phyloP scores from a whole-genome alignment of 805 yeast genomes.

The Teunomyces gatunensis region DNA sequence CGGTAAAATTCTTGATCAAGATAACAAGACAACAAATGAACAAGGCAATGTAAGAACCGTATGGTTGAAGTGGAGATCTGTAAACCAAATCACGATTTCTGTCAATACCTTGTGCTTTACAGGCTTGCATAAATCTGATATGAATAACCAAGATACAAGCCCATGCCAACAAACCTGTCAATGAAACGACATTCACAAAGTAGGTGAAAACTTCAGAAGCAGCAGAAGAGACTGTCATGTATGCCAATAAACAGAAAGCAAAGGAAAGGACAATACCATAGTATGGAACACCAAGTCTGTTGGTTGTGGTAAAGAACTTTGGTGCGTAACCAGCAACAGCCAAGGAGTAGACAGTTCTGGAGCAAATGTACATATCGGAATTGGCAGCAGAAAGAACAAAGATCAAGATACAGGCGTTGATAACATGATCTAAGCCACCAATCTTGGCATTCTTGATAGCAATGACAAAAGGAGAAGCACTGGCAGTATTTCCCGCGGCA shows the following conservation, averaged over 20 bases:
- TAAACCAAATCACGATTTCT: constrained; percentile 52
- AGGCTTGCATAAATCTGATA: constrained; percentile 62
- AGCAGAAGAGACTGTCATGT: constrained; percentile 60
- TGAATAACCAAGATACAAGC: constrained; percentile 66
- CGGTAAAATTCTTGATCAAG: constrained; percentile 69
- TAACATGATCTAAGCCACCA: constrained; percentile 64
- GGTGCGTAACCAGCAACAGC: constrained; percentile 78
- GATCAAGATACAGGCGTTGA: constrained; percentile 74
- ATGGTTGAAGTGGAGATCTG: constrained; percentile 68
- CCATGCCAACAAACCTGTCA: constrained; percentile 76
- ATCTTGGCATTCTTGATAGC: constrained; percentile 71
- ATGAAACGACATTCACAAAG: constrained; percentile 74
- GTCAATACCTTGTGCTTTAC: constrained; percentile 63
- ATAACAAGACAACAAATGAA: constrained; percentile 52
- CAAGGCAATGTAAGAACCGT: constrained; percentile 60
- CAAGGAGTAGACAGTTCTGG: constrained; percentile 71
- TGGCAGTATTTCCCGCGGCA: constrained; percentile 56
- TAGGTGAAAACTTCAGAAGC: constrained; percentile 60
- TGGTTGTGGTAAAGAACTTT: constrained; percentile 56
- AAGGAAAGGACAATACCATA: constrained; percentile 52
- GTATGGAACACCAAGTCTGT: constrained; percentile 70
- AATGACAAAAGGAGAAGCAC: constrained; percentile 82
- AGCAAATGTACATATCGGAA: constrained; percentile 73
- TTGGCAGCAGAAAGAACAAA: constrained; percentile 82
- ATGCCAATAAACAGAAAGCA: constrained; percentile 62